Percentiles rank a stretch among this genome's conserved stretches.
These are phyloP conservation scores for Teunomyces panamensis DNA, from an alignment of 805 yeast genomes.

Conservation along the genomic window DNA sequence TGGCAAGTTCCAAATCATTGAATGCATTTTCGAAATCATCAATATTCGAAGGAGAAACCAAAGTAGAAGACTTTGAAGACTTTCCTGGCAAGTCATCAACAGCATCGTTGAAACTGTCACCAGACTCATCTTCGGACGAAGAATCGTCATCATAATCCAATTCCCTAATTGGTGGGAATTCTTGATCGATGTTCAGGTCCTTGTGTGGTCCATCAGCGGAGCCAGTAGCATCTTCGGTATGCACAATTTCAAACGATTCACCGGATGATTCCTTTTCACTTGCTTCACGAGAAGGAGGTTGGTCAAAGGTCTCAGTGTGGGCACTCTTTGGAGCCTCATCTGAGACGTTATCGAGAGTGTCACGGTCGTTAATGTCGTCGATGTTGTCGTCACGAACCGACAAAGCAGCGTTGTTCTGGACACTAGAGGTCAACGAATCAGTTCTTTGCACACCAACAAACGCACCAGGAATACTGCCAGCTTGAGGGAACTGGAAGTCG, in stretches of 20 bases:
- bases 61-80: background rate
- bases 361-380: slow-evolving; percentile 43
- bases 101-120: slow-evolving; percentile 36
- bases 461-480: slow-evolving; percentile 44
- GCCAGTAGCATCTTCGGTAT: slow-evolving; percentile 45
- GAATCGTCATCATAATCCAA: slow-evolving; percentile 52
- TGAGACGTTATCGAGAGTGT: slow-evolving; percentile 29
- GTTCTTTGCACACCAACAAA: slow-evolving; percentile 56
- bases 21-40: slow-evolving; percentile 37
- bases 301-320: slow-evolving; percentile 3
- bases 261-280: slow-evolving; percentile 43
- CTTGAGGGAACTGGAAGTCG: slow-evolving; percentile 40
- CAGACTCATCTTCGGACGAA: slow-evolving; percentile 35
- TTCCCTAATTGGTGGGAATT: slow-evolving; percentile 63
- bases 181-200: slow-evolving; percentile 31
- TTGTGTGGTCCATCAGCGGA: slow-evolving; percentile 8
- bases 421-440: slow-evolving; percentile 83
- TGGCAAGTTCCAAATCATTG: slow-evolving; percentile 37
- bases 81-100: slow-evolving; percentile 22
- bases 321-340: slow-evolving; percentile 19
- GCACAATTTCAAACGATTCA: slow-evolving; percentile 54
- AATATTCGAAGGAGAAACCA: slow-evolving; percentile 7
- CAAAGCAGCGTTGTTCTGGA: slow-evolving; percentile 86
- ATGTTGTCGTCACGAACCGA: slow-evolving; percentile 77
- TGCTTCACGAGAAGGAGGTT: slow-evolving; percentile 14